These are phyloP conservation scores for Tylopilus sp. DNA, from an alignment of 768 basidiomycete species.

Conservation along the genomic window DNA sequence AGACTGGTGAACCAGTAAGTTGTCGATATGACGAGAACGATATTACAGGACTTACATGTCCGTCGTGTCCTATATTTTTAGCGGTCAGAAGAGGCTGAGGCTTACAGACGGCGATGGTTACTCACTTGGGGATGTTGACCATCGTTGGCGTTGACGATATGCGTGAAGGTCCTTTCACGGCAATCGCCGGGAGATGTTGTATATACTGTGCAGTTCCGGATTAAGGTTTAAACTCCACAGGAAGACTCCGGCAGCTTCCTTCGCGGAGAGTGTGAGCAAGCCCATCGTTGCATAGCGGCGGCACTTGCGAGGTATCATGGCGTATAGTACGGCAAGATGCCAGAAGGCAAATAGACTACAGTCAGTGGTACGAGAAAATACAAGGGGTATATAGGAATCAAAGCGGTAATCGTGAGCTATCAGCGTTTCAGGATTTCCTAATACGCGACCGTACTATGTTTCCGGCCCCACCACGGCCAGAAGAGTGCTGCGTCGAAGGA, in stretches of 20 bases:
- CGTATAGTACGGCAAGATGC: no score
- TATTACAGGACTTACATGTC: slow-evolving; percentile 68
- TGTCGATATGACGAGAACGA: neutral
- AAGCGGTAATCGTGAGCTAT: no score
- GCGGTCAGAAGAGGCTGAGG: slow-evolving; percentile 14
- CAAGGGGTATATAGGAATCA: no score
- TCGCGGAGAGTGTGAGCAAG: no score
- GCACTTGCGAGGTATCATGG: no score
- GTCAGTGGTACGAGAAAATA: no score
- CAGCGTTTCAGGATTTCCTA: no score
- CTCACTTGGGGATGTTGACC: slow-evolving; percentile 53
- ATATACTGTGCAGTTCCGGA: neutral
- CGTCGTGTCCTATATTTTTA: slow-evolving; percentile 70
- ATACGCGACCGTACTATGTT: slow-evolving; percentile 40
- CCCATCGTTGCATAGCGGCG: no score
- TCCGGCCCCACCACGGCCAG: slow-evolving; percentile 65
- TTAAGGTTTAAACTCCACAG: neutral
- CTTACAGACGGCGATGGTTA: slow-evolving; percentile 11
- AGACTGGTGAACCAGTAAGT: slow-evolving; percentile 47
- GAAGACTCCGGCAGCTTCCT: no score
- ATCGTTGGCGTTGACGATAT: neutral
- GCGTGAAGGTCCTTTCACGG: neutral
- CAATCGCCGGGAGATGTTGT: neutral
- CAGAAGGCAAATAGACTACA: no score
- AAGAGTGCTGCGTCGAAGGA: slow-evolving; percentile 42